Percentiles rank a stretch among this genome's conserved stretches.
These are phyloP conservation scores for Amanita subjunquillea DNA, from an alignment of 768 basidiomycete genomes.

Conservation along the genomic window DNA sequence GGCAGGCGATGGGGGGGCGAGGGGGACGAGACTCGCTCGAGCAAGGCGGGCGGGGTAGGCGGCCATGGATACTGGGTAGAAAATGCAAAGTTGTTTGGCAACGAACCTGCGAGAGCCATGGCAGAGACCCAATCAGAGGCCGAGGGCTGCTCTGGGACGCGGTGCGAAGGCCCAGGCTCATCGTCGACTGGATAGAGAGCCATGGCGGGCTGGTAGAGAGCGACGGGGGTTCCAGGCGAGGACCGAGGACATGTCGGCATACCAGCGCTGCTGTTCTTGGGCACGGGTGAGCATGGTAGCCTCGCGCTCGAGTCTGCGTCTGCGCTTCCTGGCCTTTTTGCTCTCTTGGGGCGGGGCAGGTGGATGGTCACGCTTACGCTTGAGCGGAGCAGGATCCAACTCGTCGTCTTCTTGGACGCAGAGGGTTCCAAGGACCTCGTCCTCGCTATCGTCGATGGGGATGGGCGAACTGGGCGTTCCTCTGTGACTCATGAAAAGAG, in stretches of 20 bases:
- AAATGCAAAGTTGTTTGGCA: conserved; percentile 6
- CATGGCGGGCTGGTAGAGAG: not conserved
- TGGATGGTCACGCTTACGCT: not conserved
- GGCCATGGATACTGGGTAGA: conserved; percentile 2
- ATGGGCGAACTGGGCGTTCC: conserved; percentile 23
- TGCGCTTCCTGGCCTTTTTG: conserved; percentile 32
- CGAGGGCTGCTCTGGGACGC: not conserved
- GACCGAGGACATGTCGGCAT: not conserved
- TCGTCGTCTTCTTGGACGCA: conserved; percentile 9
- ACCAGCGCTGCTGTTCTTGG: conserved; percentile 5
- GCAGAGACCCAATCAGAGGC: conserved; percentile 29
- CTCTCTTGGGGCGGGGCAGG: conserved; percentile 11
- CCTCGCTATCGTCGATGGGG: conserved; percentile 29
- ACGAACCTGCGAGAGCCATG: conserved; percentile 24
- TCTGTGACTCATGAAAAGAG: not conserved
- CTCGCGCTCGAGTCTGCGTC: conserved; percentile 25
- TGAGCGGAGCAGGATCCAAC: not conserved
- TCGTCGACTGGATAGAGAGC: not conserved
- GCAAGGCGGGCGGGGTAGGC: conserved; percentile 4
- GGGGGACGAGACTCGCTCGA: conserved; percentile 3
- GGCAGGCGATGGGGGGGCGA: not conserved
- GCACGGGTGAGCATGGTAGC: conserved; percentile 13
- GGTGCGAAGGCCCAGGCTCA: not conserved
- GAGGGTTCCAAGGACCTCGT: conserved; percentile 24
- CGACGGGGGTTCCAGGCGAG: not conserved